Evolutionary conservation across 352 stramenopile genomes (phyloP), one percentile per base, ranked within the genome.

Genomic region (Pythium aphanidermatum): DNA sequence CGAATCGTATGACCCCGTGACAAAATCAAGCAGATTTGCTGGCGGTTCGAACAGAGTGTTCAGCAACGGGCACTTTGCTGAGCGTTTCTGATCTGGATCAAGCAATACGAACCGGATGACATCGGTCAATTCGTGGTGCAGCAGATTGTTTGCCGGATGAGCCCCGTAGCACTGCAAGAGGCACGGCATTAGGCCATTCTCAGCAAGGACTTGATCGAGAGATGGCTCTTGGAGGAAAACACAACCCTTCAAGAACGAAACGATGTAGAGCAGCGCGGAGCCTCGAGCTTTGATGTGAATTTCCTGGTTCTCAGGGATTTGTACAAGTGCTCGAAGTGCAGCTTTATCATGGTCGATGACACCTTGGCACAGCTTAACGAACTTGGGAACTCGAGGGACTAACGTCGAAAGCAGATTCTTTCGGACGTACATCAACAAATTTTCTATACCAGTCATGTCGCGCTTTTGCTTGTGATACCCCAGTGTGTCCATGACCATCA

Each of bases 81-180:
- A 57, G 7, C 82, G 76, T 36, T 93, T 90, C 49, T 90, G 82
- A 42, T 91, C 82, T 5, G 82, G 82, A 45, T 93, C 79, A 39
- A 93, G 63, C 6, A 93, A 62, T 28, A 93, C 82, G 34, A 91
- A 93, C 3, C 82, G 75, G 47, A 93, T 89, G 33, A 93, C 65
- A 30, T 93, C 82, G 1, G 82, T 93, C 35, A 93, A 68, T 36
- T 91, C 79, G 55, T 91, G 82, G 34, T 93, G 82, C 16, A 93
- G 54, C 38, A 93, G 59, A 40, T 79, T 91, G 65, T 93, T 93
- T 44, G 69, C 81, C 31, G 76, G 78, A 17, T 91, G 76, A 5
- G 76, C 83, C 1, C 59, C 82, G 32, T 86, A 93, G 47, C 82
- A 89, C 11, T 76, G 60, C 33, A 93, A 58, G 31, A 91, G 71